A percentile compares a stretch with the other conserved stretches of the same genome.
These are phyloP conservation scores for Pythium sukuiense DNA, from an alignment of 352 stramenopile species.

Conservation along the genomic window DNA sequence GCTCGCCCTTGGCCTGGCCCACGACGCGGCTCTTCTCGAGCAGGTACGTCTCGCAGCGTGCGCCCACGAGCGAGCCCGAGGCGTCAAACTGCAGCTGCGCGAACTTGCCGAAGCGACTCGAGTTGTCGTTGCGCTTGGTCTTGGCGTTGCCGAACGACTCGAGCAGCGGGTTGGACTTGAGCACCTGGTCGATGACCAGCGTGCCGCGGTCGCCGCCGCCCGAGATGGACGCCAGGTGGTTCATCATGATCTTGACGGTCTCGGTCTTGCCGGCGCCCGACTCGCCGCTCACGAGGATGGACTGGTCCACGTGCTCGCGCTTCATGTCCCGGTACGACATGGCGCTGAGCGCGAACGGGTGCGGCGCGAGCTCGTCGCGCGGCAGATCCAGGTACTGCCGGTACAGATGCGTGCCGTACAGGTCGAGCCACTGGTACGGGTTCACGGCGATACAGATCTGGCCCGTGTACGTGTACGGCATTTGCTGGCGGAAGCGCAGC, in stretches of 20 bases:
- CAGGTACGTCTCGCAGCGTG: conserved; percentile 91
- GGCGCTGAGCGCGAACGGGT: conserved; percentile 74
- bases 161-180: conserved; percentile 74
- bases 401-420: conserved; percentile 69
- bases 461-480: conserved; percentile 83
- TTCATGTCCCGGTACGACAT: conserved; percentile 76
- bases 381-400: conserved; percentile 56
- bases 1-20: conserved; percentile 86
- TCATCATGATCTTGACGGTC: conserved; percentile 90
- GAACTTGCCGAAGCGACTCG: conserved; percentile 79
- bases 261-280: conserved; percentile 22
- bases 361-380: conserved; percentile 53
- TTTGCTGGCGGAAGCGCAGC: conserved; percentile 62
- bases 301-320: conserved; percentile 79
- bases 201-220: conserved; percentile 63
- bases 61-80: conserved; percentile 59
- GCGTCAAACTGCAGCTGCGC: conserved; percentile 76
- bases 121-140: conserved; percentile 86
- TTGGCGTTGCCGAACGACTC: conserved; percentile 83
- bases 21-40: conserved; percentile 96
- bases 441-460: conserved; percentile 84
- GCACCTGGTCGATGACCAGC: conserved; percentile 76
- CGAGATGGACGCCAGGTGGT: conserved; percentile 78
- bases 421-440: conserved; percentile 79
- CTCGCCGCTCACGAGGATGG: conserved; percentile 24